Evolutionary conservation across 371 early-diverging fungal species (phyloP).

Genomic region (Dichotomocladium elegans): DNA sequence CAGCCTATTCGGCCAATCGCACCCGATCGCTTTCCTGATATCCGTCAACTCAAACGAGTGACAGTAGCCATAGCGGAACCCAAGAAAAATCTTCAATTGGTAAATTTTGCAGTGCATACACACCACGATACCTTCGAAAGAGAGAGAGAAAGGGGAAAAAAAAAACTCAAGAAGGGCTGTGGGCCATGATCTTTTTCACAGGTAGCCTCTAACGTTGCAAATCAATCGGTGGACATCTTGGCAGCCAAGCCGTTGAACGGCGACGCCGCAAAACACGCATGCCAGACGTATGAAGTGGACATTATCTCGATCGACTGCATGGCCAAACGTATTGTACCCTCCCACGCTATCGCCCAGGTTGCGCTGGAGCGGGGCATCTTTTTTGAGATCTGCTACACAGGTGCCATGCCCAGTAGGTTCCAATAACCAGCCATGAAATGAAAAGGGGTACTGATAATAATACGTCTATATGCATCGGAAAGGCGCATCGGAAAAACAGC

Average conservation of each 20-base stretch:
- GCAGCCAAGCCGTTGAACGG: constrained; percentile 80
- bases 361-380: constrained; percentile 74
- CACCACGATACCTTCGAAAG: no score
- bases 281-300: constrained; percentile 78
- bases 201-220: constrained; percentile 46
- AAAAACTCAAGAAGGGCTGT: constrained; percentile 11
- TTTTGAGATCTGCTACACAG: constrained; percentile 86
- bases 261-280: constrained; percentile 75
- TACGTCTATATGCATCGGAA: no score
- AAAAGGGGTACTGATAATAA: neutral
- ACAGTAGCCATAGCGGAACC: constrained; percentile 61
- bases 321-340: constrained; percentile 31
- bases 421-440: no score
- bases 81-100: constrained; percentile 63
- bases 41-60: constrained; percentile 58
- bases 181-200: constrained; percentile 10
- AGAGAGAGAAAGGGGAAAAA: neutral
- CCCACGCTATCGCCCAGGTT: constrained; percentile 70
- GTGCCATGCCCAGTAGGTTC: constrained; percentile 67
- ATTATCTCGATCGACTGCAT: constrained; percentile 85
- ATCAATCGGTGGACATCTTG: constrained; percentile 72
- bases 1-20: constrained; percentile 45
- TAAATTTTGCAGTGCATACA: no score
- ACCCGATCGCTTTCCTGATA: constrained; percentile 23
- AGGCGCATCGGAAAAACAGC: no score